These are phyloP conservation scores for Trichoderma orchidacearum DNA, from an alignment of 495 filamentous ascomycete species.

Conservation along the genomic window DNA sequence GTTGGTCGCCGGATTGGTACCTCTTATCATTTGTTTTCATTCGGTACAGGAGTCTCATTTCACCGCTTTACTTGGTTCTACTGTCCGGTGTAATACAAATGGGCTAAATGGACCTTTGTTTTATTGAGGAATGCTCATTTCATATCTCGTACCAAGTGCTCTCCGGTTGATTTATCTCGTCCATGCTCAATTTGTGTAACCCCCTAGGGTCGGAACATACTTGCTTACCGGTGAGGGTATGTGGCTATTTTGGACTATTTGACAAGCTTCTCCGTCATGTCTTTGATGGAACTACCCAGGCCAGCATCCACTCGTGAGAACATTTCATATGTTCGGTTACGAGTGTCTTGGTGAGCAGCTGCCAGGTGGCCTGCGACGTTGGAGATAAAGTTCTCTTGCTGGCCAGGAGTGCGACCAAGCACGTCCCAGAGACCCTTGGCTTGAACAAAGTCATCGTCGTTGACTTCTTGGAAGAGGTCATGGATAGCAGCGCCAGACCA, in stretches of 20 bases:
- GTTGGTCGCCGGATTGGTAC: too few relatives aligned
- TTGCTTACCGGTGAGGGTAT: too few relatives aligned
- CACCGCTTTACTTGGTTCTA: too few relatives aligned
- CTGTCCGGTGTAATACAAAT: too few relatives aligned
- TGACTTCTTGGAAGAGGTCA: constrained; percentile 22
- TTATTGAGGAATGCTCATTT: too few relatives aligned
- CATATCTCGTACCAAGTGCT: too few relatives aligned
- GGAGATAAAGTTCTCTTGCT: constrained; percentile 22
- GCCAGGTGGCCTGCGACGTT: constrained; percentile 13
- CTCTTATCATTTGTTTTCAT: too few relatives aligned
- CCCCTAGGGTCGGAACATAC: too few relatives aligned
- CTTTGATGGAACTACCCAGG: not conserved
- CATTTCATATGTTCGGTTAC: not conserved
- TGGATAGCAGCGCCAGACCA: constrained; percentile 7
- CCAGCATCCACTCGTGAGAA: not conserved
- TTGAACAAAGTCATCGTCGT: constrained; percentile 30
- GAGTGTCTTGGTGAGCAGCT: not conserved
- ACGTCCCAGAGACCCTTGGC: constrained; percentile 20
- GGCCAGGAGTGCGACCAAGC: constrained; percentile 16
- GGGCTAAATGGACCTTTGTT: too few relatives aligned
- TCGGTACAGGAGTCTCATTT: too few relatives aligned
- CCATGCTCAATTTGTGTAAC: too few relatives aligned
- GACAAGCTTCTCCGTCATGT: not conserved
- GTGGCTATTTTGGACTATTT: not conserved
- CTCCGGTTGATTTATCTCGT: too few relatives aligned